Base-by-base conservation (phyloP, 208 protist species). In the Leishmania guyanensis region DNA sequence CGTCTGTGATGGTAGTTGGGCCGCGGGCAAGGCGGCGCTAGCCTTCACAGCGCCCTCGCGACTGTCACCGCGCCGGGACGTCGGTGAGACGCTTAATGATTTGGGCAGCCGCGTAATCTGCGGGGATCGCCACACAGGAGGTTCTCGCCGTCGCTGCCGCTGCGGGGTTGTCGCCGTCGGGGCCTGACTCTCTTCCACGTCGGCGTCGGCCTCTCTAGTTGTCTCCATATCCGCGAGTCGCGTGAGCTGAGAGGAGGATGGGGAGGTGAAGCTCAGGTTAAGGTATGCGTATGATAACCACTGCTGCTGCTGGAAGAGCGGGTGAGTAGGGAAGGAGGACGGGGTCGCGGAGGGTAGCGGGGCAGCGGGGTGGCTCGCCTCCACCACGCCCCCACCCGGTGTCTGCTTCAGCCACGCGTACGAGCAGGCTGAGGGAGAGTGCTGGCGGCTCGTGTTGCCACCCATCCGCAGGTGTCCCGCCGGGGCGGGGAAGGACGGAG, bases 71-170 rank as follows among this genome's bases (percentile, higher is more conserved):
- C 54, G 48, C 20, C 73, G 50, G 20, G 79, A 86, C 36, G 69
- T 26, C 0, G 78, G 78, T 20, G 78, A 85, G 50, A 85, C 77
- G 70, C 43, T 85, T 64, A 85, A 69, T 3, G 82, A 85, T 58
- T n/a, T 81, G 22, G 77, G 77, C 29, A 85, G 64, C 36, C 75
- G 70, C 16, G 69, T 3, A 22, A 75, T 51, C 75, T 83, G 83
- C 48, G 83, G 83, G 26, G 83, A 83, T 60, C 83, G 83, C 83
- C 83, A 86, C 58, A 77, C 74, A 50, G 83, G 83, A 22, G 83
- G 83, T 58, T 82, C 78, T 14, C 82, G 82, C 62, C 51, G 82
- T n/a, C 70, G 82, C 65, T 39, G 14, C 20, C 26, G 73, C 64
- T 69, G 73, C 5, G 74, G 78, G 50, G 66, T 82, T 20, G 36